Evolutionary conservation across 139 green algal genomes (phyloP), one percentile per base, ranked within the genome.

Genomic region (Limnomonas spitsbergensis): DNA sequence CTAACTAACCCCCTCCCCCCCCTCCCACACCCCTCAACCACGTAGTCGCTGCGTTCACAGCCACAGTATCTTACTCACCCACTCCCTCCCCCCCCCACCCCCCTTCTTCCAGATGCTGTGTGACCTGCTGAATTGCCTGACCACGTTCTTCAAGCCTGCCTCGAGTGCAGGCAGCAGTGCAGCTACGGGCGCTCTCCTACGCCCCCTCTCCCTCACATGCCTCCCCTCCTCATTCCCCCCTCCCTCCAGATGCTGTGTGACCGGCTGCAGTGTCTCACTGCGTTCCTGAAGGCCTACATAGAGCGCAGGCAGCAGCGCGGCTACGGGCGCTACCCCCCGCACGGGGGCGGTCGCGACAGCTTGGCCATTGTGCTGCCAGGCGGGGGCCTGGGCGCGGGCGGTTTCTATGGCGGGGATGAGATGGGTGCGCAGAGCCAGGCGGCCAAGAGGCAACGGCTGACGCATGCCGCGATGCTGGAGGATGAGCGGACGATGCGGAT

Each of bases 361-460:
- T 39, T 69, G 36, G 38, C 47, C 38, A n/a, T n/a, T 7, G 31
- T 72, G 27, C 9, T 72, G 27, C 9, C 24, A 39, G 66, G 31
- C 29, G 31, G 31, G 66, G 9, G 9, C n/a, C 29, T 72, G 6
- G 9, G 24, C 34, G 38, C 35, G 29, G 69, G 4, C n/a, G 34
- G 9, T 72, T 31, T 31, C 26, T 20, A 34, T 31, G 66, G 66
- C 24, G 66, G 66, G 24, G 66, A 20, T 38, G 66, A 37, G 66
- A 20, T 32, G 66, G 66, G 29, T 72, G n/a, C 29, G 24, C 9
- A 20, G 47, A 14, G 20, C 66, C 71, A 78, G 40, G 40, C 40
- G 6, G 83, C 81, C 73, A 95, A 95, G 82, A 85, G 91, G 68
- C 91, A 90, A 76, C 78, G 88, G 31, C 78, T 95, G 81, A 87